phyloP scores from a whole-genome alignment of 495 filamentous ascomycete genomes.

The Penicillium turbatum region DNA sequence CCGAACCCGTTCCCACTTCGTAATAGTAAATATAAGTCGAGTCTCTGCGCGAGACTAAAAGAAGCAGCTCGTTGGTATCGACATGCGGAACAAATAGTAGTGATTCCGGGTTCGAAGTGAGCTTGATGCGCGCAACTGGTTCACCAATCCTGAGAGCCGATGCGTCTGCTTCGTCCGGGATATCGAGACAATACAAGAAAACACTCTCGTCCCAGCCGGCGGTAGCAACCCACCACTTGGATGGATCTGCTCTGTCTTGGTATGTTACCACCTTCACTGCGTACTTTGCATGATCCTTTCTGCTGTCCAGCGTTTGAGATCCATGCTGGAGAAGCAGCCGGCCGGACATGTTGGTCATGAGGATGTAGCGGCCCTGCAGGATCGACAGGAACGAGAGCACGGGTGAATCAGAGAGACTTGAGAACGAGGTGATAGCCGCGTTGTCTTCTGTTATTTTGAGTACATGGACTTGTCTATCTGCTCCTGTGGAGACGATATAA shows the following conservation, averaged over 20 bases:
- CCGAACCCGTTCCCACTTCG: conserved; percentile 24
- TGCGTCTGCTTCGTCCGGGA: conserved; percentile 9
- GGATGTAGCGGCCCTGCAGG: conserved; percentile 27
- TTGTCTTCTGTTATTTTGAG: conserved; percentile 30
- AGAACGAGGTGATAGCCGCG: conserved; percentile 24
- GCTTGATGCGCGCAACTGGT: conserved; percentile 45
- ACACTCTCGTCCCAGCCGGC: conserved; percentile 64
- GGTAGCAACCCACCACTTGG: conserved; percentile 49
- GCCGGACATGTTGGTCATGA: conserved; percentile 63
- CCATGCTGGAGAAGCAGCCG: conserved; percentile 46
- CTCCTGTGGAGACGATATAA: conserved; percentile 47
- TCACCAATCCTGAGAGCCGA: conserved; percentile 21
- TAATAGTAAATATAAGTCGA: conserved; percentile 62
- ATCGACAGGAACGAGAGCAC: conserved; percentile 48
- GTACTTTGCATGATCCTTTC: conserved; percentile 62
- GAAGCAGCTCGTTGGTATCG: conserved; percentile 38
- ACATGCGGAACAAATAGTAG: conserved; percentile 52
- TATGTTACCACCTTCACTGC: conserved; percentile 50
- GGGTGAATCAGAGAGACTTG: conserved; percentile 54
- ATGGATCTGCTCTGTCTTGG: conserved; percentile 19
- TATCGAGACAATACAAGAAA: conserved; percentile 43
- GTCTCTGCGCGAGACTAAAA: conserved; percentile 57
- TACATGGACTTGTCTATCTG: conserved; percentile 50
- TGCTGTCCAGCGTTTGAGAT: conserved; percentile 35
- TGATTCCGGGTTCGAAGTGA: conserved; percentile 60